A percentile compares a stretch with the other conserved stretches of the same genome.
Conservation (phyloP, 2,329 filamentous ascomycete genomes). For the Colletotrichum shisoi region DNA sequence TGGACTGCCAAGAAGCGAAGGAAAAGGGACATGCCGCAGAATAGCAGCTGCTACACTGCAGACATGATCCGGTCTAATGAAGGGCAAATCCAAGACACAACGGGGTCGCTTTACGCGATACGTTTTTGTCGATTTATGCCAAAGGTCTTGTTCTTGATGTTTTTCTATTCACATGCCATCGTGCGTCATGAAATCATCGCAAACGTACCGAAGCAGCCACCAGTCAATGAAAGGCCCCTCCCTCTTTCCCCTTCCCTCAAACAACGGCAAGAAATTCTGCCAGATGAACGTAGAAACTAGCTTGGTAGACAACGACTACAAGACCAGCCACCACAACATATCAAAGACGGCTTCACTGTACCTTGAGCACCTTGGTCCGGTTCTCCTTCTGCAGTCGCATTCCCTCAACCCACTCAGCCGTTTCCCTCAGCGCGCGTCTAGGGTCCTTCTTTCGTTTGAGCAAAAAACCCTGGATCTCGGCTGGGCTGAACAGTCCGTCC, state of each 20-base stretch:
- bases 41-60: neutral
- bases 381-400: slow-evolving; percentile 60
- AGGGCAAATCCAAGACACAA: neutral
- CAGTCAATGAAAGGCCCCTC: neutral
- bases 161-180: neutral
- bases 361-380: slow-evolving; percentile 57
- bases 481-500: slow-evolving; percentile 62
- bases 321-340: neutral
- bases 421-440: slow-evolving; percentile 61
- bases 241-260: no score
- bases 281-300: neutral
- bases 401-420: slow-evolving; percentile 62
- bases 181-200: neutral
- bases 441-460: slow-evolving; percentile 69
- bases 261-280: neutral
- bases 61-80: neutral
- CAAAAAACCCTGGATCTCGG: slow-evolving; percentile 71
- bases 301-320: neutral
- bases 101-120: neutral
- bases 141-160: neutral
- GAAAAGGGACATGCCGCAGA: no score
- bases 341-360: slow-evolving; percentile 51
- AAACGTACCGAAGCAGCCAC: neutral
- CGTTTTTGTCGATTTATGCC: neutral
- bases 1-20: neutral